Evolutionary conservation across 495 filamentous ascomycete species (phyloP), one percentile per base, ranked within the genome.

Genomic region (Hypoxylon cercidicola): DNA sequence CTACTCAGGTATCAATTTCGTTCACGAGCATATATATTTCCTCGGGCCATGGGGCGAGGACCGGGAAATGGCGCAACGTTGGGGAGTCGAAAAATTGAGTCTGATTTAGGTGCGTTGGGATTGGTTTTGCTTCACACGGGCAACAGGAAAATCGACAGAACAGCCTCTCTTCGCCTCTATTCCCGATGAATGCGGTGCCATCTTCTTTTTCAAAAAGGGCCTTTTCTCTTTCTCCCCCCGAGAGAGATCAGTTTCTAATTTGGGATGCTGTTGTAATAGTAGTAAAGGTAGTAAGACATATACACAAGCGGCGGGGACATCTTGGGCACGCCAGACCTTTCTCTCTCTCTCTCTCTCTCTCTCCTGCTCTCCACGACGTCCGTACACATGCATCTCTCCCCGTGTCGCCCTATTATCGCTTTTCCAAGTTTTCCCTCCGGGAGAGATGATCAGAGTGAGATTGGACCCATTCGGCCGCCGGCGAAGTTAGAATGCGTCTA

Each of bases 401-500:
- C 30, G 21, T 44, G 46, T 49, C 15, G 49, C 34, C 19, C 25
- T 25, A 21, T 41, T 10, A 12, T 43, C 28, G 25, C 35, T 28
- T 7, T 7, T 28, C 7, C 25, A 28, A 28, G 25, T 28, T 28
- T 28, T 4, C 41, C 41, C 10, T 39, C 25, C 25, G 20, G 35
- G 25, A 32, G 50, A 39, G 20, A 15, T 47, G n/a, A 41, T 1
- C 3, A 28, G 3, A 7, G 25, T 28, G 3, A 7, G 25, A 28
- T 28, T 28, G 3, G 3, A 28, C 25, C 25, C 25, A 28, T 28
- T 28, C 25, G 25, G 25, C 25, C 25, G 25, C 25, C 25, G 25
- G 25, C 7, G 25, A 28, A 28, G 3, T 28, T 3, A 41, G 12
- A 13, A 16, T 41, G 13, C 68, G 35, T 79, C 75, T 83, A 88